Base-by-base conservation (phyloP, 441 rosid species). In the Gossypium trilobum region DNA sequence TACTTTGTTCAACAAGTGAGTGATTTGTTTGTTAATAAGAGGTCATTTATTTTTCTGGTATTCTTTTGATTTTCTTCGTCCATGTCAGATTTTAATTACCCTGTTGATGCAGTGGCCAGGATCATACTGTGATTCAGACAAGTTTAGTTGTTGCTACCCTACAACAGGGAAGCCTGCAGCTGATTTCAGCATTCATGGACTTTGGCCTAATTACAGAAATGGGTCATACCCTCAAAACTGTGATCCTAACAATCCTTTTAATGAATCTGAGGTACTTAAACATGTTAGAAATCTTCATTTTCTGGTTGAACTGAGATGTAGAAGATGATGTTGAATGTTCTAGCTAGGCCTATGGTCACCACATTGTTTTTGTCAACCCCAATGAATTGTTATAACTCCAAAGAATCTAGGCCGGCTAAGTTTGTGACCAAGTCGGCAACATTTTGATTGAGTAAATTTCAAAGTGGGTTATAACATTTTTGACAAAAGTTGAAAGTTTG, bases 171-270 rank as follows among this genome's bases (percentile, higher is more conserved):
- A 93, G 78, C 97, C 98, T 5, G 83, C 77, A 0, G 85, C 97
- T 0, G 95, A 91, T 87, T 93, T 93, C 25, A 88, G 95, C 61
- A 88, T 93, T 61, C 98, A 93, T 46, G 98, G 96, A 10, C 88
- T 93, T 46, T 93, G 98, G 98, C 97, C 98, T 46, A 87, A 93
- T 71, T 88, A 91, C 84, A 84, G 84, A 0, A 81, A 86, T 29
- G 97, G 97, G 23, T 72, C 83, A 11, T 93, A 86, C 82, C 96
- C 98, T 0, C 86, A 88, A 14, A 84, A 84, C 72, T 93, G 97
- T 64, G 79, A 93, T 73, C 87, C 89, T 31, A 86, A 85, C 29
- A 85, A 77, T 56, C 19, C 42, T 39, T 90, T 85, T 56, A 80
- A 89, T 29, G 77, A 82, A 70, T 81, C 82, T 54, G 82, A 86